A percentile compares a stretch with the other conserved stretches of the same genome.
phyloP scores from a whole-genome alignment of 1,139 yeast genomes.

The Suhomyces maxii region DNA sequence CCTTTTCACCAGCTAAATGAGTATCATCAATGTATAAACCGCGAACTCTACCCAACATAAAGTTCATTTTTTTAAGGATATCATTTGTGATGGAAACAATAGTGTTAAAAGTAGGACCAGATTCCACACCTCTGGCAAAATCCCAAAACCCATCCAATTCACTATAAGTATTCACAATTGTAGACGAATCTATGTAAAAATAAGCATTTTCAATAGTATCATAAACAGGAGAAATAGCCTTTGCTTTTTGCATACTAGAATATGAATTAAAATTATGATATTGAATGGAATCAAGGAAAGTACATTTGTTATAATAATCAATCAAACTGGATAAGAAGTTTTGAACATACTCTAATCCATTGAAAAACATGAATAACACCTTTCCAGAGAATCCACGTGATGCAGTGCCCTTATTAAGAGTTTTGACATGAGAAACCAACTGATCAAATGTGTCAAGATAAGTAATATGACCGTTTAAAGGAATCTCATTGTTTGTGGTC shows the following conservation, averaged over 20 bases:
- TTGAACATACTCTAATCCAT: conserved; percentile 37
- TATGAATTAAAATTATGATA: conserved; percentile 10
- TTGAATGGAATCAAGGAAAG: conserved; percentile 8
- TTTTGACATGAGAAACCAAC: conserved; percentile 19
- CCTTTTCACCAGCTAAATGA: conserved; percentile 34
- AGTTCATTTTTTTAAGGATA: conserved; percentile 35
- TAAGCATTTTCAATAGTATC: conserved; percentile 27
- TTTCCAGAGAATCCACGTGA: conserved; percentile 26
- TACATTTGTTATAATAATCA: conserved; percentile 22
- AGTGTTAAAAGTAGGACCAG: conserved; percentile 24
- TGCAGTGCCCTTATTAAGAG: background rate
- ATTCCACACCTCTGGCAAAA: conserved; percentile 5
- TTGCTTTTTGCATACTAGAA: conserved; percentile 5
- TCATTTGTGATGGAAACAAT: conserved; percentile 37
- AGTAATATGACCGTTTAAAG: conserved; percentile 26
- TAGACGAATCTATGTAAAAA: conserved; percentile 37
- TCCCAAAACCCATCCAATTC: conserved; percentile 1
- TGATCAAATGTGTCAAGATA: conserved; percentile 31
- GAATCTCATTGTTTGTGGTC: conserved; percentile 27
- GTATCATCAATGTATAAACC: conserved; percentile 38
- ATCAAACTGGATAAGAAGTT: conserved; percentile 32
- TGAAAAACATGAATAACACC: conserved; percentile 42
- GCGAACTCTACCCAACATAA: conserved; percentile 35
- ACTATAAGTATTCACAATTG: conserved; percentile 11
- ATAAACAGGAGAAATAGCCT: conserved; percentile 11